Conservation (phyloP, 257 asterid genomes). For the Nemophila menziesii region DNA sequence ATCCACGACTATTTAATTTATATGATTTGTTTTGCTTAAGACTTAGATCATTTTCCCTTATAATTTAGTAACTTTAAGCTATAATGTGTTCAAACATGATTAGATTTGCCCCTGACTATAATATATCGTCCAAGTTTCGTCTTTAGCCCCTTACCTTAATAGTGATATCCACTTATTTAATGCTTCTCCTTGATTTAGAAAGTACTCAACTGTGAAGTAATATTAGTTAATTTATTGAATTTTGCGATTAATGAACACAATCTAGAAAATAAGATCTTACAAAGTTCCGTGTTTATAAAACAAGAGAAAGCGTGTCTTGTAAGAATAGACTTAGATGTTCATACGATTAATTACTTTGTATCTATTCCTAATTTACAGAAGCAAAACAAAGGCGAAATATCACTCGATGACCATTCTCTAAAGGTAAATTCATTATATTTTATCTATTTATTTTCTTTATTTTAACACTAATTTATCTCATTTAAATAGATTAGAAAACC, state of each 20-base stretch:
- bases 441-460: constrained; percentile 4
- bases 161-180: not conserved
- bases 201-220: not conserved
- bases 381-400: constrained; percentile 16
- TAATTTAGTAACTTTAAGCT: no score
- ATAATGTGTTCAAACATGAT: no score
- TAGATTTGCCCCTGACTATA: no score
- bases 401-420: constrained; percentile 33
- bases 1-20: no score
- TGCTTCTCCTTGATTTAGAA: not conserved
- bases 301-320: not conserved
- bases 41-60: no score
- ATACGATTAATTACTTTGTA: not conserved
- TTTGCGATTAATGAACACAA: no score
- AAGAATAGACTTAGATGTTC: not conserved
- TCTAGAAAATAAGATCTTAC: no score
- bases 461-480: not conserved
- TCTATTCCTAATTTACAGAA: constrained; percentile 21
- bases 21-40: no score
- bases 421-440: constrained; percentile 32
- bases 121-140: no score
- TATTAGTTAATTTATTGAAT: no score
- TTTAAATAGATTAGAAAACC: constrained; percentile 62
- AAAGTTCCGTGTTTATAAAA: no score
- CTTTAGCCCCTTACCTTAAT: no score